A percentile compares a stretch with the other conserved stretches of the same genome.
These are phyloP conservation scores for Epichloe bromicola DNA, from an alignment of 2,329 filamentous ascomycete genomes.

Conservation along the genomic window DNA sequence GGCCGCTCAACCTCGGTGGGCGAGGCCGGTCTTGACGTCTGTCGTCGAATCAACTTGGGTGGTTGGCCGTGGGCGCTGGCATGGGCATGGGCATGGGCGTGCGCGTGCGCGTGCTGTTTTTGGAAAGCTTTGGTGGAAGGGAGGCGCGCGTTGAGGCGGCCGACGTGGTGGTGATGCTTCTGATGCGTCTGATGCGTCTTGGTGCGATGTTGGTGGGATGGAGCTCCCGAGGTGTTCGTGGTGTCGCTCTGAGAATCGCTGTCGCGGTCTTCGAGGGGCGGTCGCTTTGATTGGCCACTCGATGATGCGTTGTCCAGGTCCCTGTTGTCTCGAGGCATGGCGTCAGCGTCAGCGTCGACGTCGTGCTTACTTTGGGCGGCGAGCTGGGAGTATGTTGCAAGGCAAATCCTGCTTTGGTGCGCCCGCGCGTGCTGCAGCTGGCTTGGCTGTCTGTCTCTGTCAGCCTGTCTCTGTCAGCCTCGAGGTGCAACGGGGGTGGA, in stretches of 20 bases:
- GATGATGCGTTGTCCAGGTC: slow-evolving; percentile 34
- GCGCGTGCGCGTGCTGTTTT: slow-evolving; percentile 23
- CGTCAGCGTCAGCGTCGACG: neutral
- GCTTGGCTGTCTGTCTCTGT: neutral
- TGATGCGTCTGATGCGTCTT: slow-evolving; percentile 19
- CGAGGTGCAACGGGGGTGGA: neutral
- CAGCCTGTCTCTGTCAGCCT: neutral
- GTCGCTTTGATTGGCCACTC: slow-evolving; percentile 43
- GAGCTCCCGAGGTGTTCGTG: slow-evolving; percentile 12
- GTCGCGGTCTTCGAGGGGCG: slow-evolving; percentile 24
- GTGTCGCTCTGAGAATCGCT: slow-evolving; percentile 22
- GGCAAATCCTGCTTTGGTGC: neutral
- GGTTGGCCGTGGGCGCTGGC: slow-evolving; percentile 11
- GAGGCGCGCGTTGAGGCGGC: slow-evolving; percentile 37
- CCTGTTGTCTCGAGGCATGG: slow-evolving; percentile 32
- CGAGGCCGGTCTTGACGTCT: slow-evolving; percentile 31
- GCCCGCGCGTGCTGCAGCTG: neutral
- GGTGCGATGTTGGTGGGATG: slow-evolving; percentile 17
- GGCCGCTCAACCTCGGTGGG: slow-evolving; percentile 18
- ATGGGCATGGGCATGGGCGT: no score
- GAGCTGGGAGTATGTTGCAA: neutral
- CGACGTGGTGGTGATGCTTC: slow-evolving; percentile 22
- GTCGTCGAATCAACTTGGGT: slow-evolving; percentile 29
- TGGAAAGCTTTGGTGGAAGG: slow-evolving; percentile 37
- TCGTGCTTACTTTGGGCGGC: neutral